A percentile compares a stretch with the other conserved stretches of the same genome.
Evolutionary conservation across 176 grass and related monocot species (phyloP).

Genomic region (Bromus sterilis): DNA sequence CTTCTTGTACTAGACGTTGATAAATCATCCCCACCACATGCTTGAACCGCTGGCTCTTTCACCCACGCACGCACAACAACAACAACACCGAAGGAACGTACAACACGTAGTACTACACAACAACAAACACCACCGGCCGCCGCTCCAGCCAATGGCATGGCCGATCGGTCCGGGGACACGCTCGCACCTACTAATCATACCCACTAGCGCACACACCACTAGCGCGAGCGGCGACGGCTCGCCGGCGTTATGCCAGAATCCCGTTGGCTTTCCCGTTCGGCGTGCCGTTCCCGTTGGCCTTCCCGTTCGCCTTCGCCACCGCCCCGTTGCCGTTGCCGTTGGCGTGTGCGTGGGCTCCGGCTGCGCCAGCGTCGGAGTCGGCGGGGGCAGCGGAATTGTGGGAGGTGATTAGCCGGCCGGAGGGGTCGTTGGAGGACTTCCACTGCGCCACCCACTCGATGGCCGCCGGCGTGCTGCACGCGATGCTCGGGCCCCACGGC

Average conservation of each 20-base stretch:
- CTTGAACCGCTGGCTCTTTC: neutral
- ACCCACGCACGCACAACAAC: neutral
- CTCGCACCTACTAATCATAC: slow-evolving; percentile 33
- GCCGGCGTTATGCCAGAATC: neutral
- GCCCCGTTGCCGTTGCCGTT: neutral
- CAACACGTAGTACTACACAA: neutral
- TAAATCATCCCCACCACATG: neutral
- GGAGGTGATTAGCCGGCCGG: slow-evolving; percentile 68
- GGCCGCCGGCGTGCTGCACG: slow-evolving; percentile 93
- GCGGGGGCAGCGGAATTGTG: slow-evolving; percentile 49
- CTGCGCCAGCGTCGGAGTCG: neutral
- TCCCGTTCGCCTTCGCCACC: neutral
- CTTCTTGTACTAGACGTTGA: neutral
- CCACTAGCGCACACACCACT: neutral
- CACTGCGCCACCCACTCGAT: slow-evolving; percentile 93
- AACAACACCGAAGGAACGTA: neutral
- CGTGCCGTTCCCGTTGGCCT: neutral
- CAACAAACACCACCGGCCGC: neutral
- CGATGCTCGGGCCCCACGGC: slow-evolving; percentile 83
- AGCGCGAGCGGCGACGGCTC: neutral
- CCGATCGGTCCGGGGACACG: slow-evolving; percentile 7
- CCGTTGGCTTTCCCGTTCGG: slow-evolving; percentile 28
- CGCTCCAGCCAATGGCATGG: neutral
- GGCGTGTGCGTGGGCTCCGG: neutral
- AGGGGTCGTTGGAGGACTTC: slow-evolving; percentile 86